These are phyloP conservation scores for Hibiscus trionum DNA, from an alignment of 345 rosid species.

Conservation along the genomic window DNA sequence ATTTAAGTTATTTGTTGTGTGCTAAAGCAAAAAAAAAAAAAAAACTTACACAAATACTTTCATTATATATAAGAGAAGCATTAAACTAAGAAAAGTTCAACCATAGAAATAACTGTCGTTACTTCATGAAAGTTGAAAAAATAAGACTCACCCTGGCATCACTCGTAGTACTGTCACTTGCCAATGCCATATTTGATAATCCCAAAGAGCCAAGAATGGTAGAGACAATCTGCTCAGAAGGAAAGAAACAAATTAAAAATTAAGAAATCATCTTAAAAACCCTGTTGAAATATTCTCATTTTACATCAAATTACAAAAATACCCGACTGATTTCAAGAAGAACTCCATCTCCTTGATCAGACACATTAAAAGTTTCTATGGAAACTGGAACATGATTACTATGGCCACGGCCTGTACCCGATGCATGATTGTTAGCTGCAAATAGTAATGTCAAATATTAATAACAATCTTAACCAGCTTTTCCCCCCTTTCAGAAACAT, in stretches of 20 bases:
- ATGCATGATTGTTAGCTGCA: slow-evolving; percentile 34
- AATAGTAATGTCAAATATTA: neutral
- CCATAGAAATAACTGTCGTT: neutral
- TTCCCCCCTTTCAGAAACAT: neutral
- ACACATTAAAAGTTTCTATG: slow-evolving; percentile 56
- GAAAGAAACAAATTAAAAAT: slow-evolving; percentile 1
- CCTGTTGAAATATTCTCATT: neutral
- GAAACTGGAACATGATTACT: slow-evolving; percentile 40
- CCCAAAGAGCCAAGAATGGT: slow-evolving; percentile 76
- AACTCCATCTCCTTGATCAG: slow-evolving; percentile 69
- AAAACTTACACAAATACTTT: neutral
- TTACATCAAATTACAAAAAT: slow-evolving; percentile 18
- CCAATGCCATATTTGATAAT: slow-evolving; percentile 36
- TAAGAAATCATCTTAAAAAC: neutral
- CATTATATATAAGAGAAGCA: neutral
- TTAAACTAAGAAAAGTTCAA: neutral
- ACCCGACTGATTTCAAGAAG: slow-evolving; percentile 69
- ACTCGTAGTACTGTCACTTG: slow-evolving; percentile 38
- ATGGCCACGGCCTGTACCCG: slow-evolving; percentile 30
- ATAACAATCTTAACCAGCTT: neutral
- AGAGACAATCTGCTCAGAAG: slow-evolving; percentile 52
- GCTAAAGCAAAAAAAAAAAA: neutral
- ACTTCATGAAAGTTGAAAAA: neutral
- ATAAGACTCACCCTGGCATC: slow-evolving; percentile 35
- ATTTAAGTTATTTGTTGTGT: neutral